phyloP scores from a whole-genome alignment of 2,329 filamentous ascomycete genomes.

The Microcyclosporella mali region DNA sequence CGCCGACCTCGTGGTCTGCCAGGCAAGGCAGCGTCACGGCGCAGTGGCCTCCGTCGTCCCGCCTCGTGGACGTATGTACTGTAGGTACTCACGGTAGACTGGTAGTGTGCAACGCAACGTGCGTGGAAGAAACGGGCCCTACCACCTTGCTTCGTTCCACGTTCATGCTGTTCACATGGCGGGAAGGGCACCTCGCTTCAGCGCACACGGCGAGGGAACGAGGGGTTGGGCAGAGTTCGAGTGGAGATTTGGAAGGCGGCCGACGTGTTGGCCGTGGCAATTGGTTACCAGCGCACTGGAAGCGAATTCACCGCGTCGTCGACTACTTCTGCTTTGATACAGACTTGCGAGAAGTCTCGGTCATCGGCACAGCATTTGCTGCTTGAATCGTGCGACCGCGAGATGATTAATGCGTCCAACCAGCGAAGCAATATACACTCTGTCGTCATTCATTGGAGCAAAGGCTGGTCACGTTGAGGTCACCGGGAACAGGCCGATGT shows the following conservation, averaged over 20 bases:
- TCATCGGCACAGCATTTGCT: conserved; percentile 4
- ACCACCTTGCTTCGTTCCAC: too few relatives aligned
- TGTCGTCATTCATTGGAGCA: conserved; percentile 9
- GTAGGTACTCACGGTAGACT: too few relatives aligned
- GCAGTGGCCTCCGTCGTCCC: too few relatives aligned
- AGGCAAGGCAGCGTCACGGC: too few relatives aligned
- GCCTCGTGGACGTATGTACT: too few relatives aligned
- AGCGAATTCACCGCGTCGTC: conserved; percentile 15
- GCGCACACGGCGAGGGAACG: too few relatives aligned
- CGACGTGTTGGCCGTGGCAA: conserved; percentile 5
- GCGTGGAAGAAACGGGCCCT: too few relatives aligned
- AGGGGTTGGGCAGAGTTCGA: neutral
- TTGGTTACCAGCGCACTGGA: conserved; percentile 18
- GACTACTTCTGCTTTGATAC: neutral
- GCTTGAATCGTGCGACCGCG: neutral
- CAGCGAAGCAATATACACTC: conserved; percentile 5
- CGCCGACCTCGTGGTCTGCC: too few relatives aligned
- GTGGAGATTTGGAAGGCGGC: neutral
- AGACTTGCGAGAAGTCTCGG: conserved; percentile 7
- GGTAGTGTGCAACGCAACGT: too few relatives aligned
- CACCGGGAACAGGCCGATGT: conserved; percentile 5
- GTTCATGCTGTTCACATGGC: too few relatives aligned
- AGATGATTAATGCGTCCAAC: conserved; percentile 2
- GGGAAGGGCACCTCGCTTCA: too few relatives aligned
- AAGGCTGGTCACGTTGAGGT: conserved; percentile 6